Conservation (phyloP, 192 early-diverging fungal genomes). For the Coemansia reversa region DNA sequence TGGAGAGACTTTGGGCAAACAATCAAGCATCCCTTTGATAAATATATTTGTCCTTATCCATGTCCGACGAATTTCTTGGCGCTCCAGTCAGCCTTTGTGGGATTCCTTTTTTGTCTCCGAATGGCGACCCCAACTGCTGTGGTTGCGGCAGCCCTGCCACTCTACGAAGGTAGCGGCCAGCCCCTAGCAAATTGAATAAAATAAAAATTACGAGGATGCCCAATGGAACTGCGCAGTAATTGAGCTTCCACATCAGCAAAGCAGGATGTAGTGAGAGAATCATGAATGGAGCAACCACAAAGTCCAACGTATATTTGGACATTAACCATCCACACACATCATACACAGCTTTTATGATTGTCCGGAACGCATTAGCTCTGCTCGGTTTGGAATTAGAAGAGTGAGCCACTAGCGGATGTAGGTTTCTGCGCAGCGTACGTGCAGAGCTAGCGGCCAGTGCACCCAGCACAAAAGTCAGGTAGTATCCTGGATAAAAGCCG, state of each 20-base stretch:
- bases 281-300: constrained; percentile 69
- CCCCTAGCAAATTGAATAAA: constrained; percentile 26
- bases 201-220: constrained; percentile 51
- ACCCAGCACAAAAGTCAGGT: constrained; percentile 66
- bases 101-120: too few relatives aligned
- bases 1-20: too few relatives aligned
- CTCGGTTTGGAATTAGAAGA: neutral
- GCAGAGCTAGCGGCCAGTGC: constrained; percentile 60
- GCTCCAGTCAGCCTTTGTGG: too few relatives aligned
- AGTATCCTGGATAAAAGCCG: constrained; percentile 89
- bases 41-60: too few relatives aligned
- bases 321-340: constrained; percentile 68
- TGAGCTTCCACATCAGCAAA: constrained; percentile 59
- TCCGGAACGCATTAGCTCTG: neutral
- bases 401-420: constrained; percentile 34
- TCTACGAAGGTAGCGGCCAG: constrained; percentile 17
- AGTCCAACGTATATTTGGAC: constrained; percentile 68
- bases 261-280: constrained; percentile 59
- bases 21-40: too few relatives aligned
- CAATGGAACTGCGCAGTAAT: constrained; percentile 65
- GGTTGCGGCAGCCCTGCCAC: neutral
- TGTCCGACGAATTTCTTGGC: too few relatives aligned
- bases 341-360: constrained; percentile 57
- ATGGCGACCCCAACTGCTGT: too few relatives aligned
- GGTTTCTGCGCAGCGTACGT: constrained; percentile 59